These are phyloP conservation scores for Capsella bursapastoris DNA, from an alignment of 345 rosid species.

Conservation along the genomic window DNA sequence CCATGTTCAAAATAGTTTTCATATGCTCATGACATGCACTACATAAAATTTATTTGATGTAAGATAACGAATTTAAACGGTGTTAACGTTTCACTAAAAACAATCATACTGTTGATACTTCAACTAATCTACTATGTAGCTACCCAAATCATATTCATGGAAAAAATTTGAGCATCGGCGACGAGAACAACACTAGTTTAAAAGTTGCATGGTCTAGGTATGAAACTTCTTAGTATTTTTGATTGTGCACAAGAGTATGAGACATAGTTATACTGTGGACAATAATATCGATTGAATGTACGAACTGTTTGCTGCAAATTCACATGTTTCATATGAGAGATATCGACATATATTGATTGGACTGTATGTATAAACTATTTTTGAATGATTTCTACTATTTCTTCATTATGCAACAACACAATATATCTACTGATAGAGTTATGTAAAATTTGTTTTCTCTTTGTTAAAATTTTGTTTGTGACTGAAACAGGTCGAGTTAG, in stretches of 20 bases:
- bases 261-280: background rate
- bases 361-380: no score
- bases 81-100: background rate
- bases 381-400: background rate
- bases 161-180: no score
- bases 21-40: background rate
- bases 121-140: no score
- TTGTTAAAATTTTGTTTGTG: background rate
- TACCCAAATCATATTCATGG: no score
- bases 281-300: conserved; percentile 5
- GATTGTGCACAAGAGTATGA: background rate
- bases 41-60: background rate
- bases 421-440: background rate
- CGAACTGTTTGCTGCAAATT: conserved; percentile 27
- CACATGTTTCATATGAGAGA: conserved; percentile 32
- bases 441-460: background rate
- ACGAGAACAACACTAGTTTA: no score
- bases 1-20: background rate
- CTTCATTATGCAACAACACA: background rate
- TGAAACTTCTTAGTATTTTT: background rate
- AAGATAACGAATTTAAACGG: background rate
- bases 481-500: background rate
- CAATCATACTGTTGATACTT: no score
- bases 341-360: background rate
- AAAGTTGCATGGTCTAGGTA: no score